Percentiles rank a stretch among this genome's conserved stretches.
phyloP scores from a whole-genome alignment of 1,284 basidiomycete genomes.

The Vanrija sp. region DNA sequence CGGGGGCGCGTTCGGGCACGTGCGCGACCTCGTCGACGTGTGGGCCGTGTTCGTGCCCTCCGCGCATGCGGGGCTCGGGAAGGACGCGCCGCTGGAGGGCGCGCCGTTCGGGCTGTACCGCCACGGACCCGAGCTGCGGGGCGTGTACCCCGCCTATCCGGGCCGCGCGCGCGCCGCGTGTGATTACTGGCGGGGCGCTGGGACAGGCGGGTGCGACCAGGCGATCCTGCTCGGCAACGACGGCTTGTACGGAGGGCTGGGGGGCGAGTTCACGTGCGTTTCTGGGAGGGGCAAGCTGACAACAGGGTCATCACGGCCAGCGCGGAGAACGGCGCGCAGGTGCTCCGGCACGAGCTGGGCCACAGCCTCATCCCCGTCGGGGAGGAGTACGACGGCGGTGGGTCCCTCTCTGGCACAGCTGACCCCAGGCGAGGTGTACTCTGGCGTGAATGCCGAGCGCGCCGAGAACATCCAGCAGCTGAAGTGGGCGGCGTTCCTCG shows the following conservation, averaged over 20 bases:
- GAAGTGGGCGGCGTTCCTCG: conserved; percentile 69
- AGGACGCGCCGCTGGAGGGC: conserved; percentile 63
- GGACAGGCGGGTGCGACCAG: conserved; percentile 65
- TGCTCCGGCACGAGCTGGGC: conserved; percentile 76
- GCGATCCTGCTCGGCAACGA: conserved; percentile 76
- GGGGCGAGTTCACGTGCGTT: conserved; percentile 74
- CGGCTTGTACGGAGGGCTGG: conserved; percentile 73
- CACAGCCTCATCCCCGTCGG: conserved; percentile 58
- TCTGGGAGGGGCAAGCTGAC: conserved; percentile 1
- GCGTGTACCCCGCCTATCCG: conserved; percentile 66
- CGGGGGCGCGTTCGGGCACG: conserved; percentile 71
- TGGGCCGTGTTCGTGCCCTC: conserved; percentile 71
- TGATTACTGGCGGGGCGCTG: conserved; percentile 38
- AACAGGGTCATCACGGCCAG: conserved; percentile 72
- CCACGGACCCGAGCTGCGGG: conserved; percentile 71
- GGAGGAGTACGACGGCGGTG: conserved; percentile 77
- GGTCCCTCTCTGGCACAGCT: not conserved
- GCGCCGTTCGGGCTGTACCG: conserved; percentile 73
- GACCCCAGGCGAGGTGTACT: conserved; percentile 60
- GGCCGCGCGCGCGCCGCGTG: conserved; percentile 67
- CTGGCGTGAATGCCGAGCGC: conserved; percentile 62
- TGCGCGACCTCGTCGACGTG: conserved; percentile 71
- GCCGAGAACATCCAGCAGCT: conserved; percentile 38
- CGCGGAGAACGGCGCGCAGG: conserved; percentile 68
- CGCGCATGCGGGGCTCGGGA: conserved; percentile 72